Percentiles rank a stretch among this genome's conserved stretches.
Conservation (phyloP, 1,139 yeast genomes). For the Pichia sp. region DNA sequence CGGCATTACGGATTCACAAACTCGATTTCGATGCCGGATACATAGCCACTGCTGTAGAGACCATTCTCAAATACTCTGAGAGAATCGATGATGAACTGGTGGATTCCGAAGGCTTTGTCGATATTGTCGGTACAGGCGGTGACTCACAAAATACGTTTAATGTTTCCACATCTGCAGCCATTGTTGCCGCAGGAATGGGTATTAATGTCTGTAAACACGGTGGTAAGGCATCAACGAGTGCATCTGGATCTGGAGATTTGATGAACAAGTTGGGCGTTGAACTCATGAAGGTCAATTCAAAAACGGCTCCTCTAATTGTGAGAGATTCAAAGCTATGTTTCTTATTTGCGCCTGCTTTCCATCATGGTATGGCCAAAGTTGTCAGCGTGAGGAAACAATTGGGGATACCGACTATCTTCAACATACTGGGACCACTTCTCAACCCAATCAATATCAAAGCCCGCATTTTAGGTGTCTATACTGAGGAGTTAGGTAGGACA, state of each 20-base stretch:
- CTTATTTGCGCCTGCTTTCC: slow-evolving; percentile 90
- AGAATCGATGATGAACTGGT: slow-evolving; percentile 36
- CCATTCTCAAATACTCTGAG: slow-evolving; percentile 58
- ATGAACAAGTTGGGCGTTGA: slow-evolving; percentile 73
- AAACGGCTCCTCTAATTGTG: slow-evolving; percentile 62
- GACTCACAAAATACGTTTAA: slow-evolving; percentile 97
- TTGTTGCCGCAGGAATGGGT: slow-evolving; percentile 81
- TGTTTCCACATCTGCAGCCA: slow-evolving; percentile 91
- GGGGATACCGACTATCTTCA: slow-evolving; percentile 90
- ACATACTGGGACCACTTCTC: slow-evolving; percentile 84
- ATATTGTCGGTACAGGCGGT: slow-evolving; percentile 97
- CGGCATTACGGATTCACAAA: slow-evolving; percentile 65
- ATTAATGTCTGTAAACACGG: slow-evolving; percentile 86
- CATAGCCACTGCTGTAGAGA: slow-evolving; percentile 78
- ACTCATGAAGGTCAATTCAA: slow-evolving; percentile 54
- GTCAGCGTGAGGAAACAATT: slow-evolving; percentile 68
- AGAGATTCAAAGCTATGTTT: slow-evolving; percentile 56
- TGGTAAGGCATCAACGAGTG: slow-evolving; percentile 90
- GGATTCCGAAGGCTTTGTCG: slow-evolving; percentile 55
- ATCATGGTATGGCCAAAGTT: slow-evolving; percentile 84
- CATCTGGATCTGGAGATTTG: slow-evolving; percentile 91
- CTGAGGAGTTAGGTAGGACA: slow-evolving; percentile 68
- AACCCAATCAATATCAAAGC: slow-evolving; percentile 85
- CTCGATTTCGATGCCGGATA: slow-evolving; percentile 77
- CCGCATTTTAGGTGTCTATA: slow-evolving; percentile 83